phyloP scores from a whole-genome alignment of 495 filamentous ascomycete genomes.

The Daldinia grandis region DNA sequence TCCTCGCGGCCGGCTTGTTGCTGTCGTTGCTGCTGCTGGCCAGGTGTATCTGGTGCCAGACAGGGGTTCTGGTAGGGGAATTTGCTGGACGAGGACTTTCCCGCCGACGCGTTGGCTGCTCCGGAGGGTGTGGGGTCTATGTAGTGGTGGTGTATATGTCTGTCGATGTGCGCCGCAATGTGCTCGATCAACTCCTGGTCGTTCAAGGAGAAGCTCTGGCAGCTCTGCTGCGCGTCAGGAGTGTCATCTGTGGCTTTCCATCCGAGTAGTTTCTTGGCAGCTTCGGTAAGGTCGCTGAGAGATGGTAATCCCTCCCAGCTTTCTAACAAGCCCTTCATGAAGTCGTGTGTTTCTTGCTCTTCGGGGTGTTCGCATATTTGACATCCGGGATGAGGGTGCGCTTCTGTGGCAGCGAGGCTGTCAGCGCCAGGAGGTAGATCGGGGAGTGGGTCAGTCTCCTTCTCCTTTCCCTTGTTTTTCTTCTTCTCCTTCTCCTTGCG shows the following conservation, averaged over 20 bases:
- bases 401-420: slow-evolving; percentile 8
- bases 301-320: slow-evolving; percentile 25
- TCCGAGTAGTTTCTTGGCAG: slow-evolving; percentile 24
- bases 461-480: slow-evolving; percentile 24
- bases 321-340: slow-evolving; percentile 16
- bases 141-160: slow-evolving; percentile 24
- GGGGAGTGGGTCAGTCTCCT: slow-evolving; percentile 16
- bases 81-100: background rate
- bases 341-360: slow-evolving; percentile 18
- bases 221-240: background rate
- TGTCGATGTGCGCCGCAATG: slow-evolving; percentile 25
- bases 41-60: background rate
- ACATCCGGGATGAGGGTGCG: slow-evolving; percentile 20
- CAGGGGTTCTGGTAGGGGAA: background rate
- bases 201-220: background rate
- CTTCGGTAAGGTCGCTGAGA: slow-evolving; percentile 17
- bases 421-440: slow-evolving; percentile 12
- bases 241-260: slow-evolving; percentile 3
- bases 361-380: slow-evolving; percentile 27
- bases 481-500: slow-evolving; percentile 30
- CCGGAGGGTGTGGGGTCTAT: slow-evolving; percentile 1
- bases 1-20: slow-evolving; percentile 3
- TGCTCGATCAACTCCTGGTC: slow-evolving; percentile 34
- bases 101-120: background rate
- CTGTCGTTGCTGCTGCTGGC: slow-evolving; percentile 12